phyloP scores from a whole-genome alignment of 768 basidiomycete genomes.

The Mycena sanguinolenta region DNA sequence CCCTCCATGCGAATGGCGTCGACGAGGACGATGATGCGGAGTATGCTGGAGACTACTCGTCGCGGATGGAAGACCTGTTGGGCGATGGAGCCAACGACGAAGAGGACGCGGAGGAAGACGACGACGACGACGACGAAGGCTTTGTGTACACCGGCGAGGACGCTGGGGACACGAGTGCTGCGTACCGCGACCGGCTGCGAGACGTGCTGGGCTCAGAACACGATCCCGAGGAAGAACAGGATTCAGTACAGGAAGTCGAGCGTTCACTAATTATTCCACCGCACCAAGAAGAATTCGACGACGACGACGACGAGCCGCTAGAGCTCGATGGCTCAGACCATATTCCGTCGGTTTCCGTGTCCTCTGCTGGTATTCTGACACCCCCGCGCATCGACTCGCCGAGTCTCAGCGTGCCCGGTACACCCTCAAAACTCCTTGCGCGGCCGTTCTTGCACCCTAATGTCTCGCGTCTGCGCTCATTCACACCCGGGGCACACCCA shows the following conservation, averaged over 20 bases:
- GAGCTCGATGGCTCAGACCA: conserved; percentile 52
- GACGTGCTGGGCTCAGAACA: conserved; percentile 80
- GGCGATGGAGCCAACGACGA: conserved; percentile 50
- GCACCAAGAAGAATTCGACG: conserved; percentile 40
- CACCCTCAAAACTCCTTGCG: conserved; percentile 54
- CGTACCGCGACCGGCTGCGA: conserved; percentile 77
- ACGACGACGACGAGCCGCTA: conserved; percentile 39
- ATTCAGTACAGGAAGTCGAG: conserved; percentile 56
- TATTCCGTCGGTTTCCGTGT: conserved; percentile 54
- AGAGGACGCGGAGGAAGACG: conserved; percentile 58
- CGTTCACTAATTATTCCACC: conserved; percentile 54
- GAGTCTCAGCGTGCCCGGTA: conserved; percentile 39
- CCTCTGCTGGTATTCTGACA: conserved; percentile 52
- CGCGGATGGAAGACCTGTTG: conserved; percentile 78
- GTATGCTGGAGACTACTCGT: conserved; percentile 69
- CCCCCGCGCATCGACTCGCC: conserved; percentile 58
- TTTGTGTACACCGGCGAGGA: conserved; percentile 85
- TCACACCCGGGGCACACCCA: conserved; percentile 62
- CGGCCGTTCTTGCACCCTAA: conserved; percentile 78
- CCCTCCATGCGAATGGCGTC: conserved; percentile 52
- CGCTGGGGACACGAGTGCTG: conserved; percentile 58
- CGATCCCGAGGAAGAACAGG: conserved; percentile 60
- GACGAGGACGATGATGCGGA: conserved; percentile 58
- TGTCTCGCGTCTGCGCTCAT: conserved; percentile 86
- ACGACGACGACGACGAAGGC: conserved; percentile 69